phyloP scores from a whole-genome alignment of 176 grass and related monocot species.

The Melocanna baccifera region DNA sequence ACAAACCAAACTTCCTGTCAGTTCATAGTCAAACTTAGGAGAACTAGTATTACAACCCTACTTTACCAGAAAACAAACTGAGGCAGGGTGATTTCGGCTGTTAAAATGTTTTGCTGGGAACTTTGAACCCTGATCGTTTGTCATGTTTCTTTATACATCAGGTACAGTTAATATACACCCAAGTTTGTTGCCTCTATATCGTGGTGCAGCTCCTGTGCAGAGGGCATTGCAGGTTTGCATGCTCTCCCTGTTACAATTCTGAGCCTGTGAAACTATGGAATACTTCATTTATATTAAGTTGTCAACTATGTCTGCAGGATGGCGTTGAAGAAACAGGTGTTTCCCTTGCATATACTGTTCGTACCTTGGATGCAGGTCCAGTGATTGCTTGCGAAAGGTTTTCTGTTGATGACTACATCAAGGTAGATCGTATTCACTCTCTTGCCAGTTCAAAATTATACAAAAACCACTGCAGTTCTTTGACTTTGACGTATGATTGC shows the following conservation, averaged over 20 bases:
- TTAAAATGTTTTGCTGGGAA: not conserved
- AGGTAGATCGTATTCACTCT: constrained; percentile 45
- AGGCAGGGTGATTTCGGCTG: not conserved
- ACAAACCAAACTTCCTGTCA: not conserved
- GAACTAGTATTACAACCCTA: not conserved
- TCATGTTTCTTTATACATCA: constrained; percentile 25
- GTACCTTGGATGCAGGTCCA: constrained; percentile 81
- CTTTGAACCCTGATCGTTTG: not conserved
- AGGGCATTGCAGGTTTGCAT: constrained; percentile 84
- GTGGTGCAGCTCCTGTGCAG: constrained; percentile 97
- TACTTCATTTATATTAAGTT: constrained; percentile 17
- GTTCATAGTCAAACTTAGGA: not conserved
- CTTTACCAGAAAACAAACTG: not conserved
- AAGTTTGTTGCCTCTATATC: constrained; percentile 88
- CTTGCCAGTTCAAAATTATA: constrained; percentile 19
- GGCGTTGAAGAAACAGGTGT: constrained; percentile 95
- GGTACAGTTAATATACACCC: constrained; percentile 97
- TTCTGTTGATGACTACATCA: constrained; percentile 69
- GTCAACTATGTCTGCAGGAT: constrained; percentile 56
- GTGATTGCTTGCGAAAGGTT: constrained; percentile 75
- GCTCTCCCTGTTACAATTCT: constrained; percentile 7
- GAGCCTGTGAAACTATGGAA: not conserved
- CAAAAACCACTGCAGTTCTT: constrained; percentile 2
- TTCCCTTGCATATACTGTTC: constrained; percentile 90
- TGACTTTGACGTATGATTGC: not conserved